Evolutionary conservation across 768 basidiomycete genomes (phyloP), one percentile per base, ranked within the genome.

Genomic region (Lactarius pseudohatsudake): DNA sequence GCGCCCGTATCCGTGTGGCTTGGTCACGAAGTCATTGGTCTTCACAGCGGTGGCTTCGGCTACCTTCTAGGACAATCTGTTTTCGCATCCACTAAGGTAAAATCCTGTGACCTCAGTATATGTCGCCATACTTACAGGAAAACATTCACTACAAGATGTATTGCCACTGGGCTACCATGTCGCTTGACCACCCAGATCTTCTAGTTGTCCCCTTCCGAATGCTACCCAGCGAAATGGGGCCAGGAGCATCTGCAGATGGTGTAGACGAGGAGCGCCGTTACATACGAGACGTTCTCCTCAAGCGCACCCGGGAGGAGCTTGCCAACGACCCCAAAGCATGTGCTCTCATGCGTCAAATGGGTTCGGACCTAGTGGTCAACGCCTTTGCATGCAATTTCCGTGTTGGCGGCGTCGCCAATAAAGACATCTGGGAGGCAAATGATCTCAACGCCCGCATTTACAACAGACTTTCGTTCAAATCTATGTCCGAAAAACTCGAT

Each of bases 341-440:
- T 13, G 56, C 60, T 4, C 57, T 71, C 5, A 60, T 71, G 62
- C 64, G 65, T 34, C 62, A 61, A 36, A 64, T 71, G 59, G 68
- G 69, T 4, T 66, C 70, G 11, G 82, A 82, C 67, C 76, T 83
- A 63, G 75, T 72, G 59, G 80, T 83, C 74, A 81, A 82, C 64
- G 74, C 77, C 2, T 83, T 82, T 63, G 75, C 77, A 2, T 77
- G 76, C 73, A 82, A 83, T 73, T 81, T 82, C 74, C 73, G 75
- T 22, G 64, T 76, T 56, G 71, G 75, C 59, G 79, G 75, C 41
- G 61, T 57, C 38, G 43, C 72, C 53, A 82, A 79, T 72, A 67
- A 70, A 26, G 79, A 79, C 69, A 71, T 82, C 63, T 74, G 66
- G 34, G 79, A 80, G 64, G 80, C 82, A 7, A 82, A 81, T 60